Percentiles rank a stretch among this genome's conserved stretches.
phyloP scores from a whole-genome alignment of 495 filamentous ascomycete genomes.

The Hyaloscypha bicolor region DNA sequence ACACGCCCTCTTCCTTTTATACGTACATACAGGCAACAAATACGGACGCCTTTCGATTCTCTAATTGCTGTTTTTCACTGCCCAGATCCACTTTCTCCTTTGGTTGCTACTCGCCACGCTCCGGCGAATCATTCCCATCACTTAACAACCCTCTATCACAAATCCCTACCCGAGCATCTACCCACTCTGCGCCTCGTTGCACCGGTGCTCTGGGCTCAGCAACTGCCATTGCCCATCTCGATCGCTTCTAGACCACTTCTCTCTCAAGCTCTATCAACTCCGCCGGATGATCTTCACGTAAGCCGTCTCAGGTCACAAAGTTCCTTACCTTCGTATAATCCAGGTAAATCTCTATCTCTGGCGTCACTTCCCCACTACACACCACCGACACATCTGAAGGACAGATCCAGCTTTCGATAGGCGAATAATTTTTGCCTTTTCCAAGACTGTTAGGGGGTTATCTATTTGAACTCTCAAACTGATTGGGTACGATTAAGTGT shows the following conservation, averaged over 20 bases:
- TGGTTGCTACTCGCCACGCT: slow-evolving; percentile 1
- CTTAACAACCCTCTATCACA: not conserved
- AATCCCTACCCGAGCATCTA: slow-evolving; percentile 1
- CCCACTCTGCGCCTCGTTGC: slow-evolving; percentile 5
- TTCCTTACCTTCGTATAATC: not conserved
- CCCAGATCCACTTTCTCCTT: slow-evolving; percentile 8
- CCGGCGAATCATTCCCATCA: slow-evolving; percentile 9
- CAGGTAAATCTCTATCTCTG: slow-evolving; percentile 6
- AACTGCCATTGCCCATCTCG: slow-evolving; percentile 8
- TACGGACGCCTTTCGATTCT: slow-evolving; percentile 34
- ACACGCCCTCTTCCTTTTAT: slow-evolving; percentile 14
- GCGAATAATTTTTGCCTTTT: not conserved
- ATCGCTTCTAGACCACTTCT: slow-evolving; percentile 4
- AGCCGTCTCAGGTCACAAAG: not conserved
- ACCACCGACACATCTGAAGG: not conserved
- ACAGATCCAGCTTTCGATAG: slow-evolving; percentile 9
- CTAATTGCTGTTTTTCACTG: slow-evolving; percentile 15
- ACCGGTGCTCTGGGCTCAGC: not conserved
- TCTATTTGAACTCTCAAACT: slow-evolving; percentile 3
- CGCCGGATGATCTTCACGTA: not conserved
- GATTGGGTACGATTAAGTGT: not conserved
- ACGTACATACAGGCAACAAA: slow-evolving; percentile 32
- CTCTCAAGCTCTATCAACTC: not conserved
- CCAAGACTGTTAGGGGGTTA: not conserved
- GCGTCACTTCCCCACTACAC: slow-evolving; percentile 16